Base-by-base conservation (phyloP, 768 basidiomycete species). In the Xanthoconium stramineum region DNA sequence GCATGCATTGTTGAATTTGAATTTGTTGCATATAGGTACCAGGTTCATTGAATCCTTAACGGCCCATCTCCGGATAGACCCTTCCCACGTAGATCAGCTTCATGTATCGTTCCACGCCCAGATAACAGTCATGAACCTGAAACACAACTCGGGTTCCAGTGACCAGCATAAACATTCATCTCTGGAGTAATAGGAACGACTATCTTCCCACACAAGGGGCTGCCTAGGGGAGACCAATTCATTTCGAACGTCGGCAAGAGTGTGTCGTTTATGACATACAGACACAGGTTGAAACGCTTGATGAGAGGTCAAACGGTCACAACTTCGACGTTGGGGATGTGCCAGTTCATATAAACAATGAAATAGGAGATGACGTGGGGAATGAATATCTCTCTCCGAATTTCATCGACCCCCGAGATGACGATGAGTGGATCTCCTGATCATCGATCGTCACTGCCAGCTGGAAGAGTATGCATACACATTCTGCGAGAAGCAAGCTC, bases 271-370 rank as follows among this genome's bases (percentile, higher is more conserved):
- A 48, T 19, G 28, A 15, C 35, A 10, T 37, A 30, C 19, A 28
- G 11, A 20, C 44, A n/a, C 9, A 11, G 42, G 17, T 39, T 7
- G 28, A 14, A 39, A 39, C 4, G 28, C 32, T 24, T 29, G 30
- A 53, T 37, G 46, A 35, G 20, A 54, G 6, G 46, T 8, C 24
- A 38, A 17, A 20, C 37, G 33, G 9, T 12, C 33, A 35, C 12
- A 7, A 35, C 19, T 28, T 45, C 29, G 50, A 38, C 24, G 8
- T 29, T 33, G 20, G 30, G 48, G 42, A 30, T 30, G 20, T 36
- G n/a, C 14, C 24, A 32, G 35, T 49, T 53, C 46, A 53, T 61
- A 40, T 55, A 42, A 12, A 52, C n/a, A 50, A 57, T 50, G 52
- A 60, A 50, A 64, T 30, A 17, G 29, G 42, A 36, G 13, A 44